Conservation (phyloP, 2,329 filamentous ascomycete species). For the Verticillium tricorpus region DNA sequence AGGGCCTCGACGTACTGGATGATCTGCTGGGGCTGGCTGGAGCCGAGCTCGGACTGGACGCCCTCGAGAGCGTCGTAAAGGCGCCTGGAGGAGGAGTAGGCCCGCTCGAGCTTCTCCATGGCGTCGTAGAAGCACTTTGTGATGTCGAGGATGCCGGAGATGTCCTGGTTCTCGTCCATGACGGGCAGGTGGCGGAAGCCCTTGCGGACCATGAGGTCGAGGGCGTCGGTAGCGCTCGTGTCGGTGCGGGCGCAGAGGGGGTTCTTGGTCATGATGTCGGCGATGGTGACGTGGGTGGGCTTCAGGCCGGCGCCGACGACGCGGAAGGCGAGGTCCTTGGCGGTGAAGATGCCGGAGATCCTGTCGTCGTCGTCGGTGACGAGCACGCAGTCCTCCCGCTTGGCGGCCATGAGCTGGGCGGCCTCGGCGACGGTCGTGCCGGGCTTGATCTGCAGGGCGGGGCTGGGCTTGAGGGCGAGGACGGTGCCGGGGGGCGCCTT, state of each 20-base stretch:
- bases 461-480: slow-evolving; percentile 89
- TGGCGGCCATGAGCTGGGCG: slow-evolving; percentile 97
- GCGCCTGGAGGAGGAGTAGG: slow-evolving; percentile 96
- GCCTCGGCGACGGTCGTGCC: slow-evolving; percentile 90
- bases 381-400: slow-evolving; percentile 94
- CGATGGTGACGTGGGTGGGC: slow-evolving; percentile 84
- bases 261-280: slow-evolving; percentile 99
- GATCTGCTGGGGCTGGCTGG: slow-evolving; percentile 95
- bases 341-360: slow-evolving; percentile 97
- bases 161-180: slow-evolving; percentile 99
- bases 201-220: slow-evolving; percentile 97
- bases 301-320: slow-evolving; percentile 90
- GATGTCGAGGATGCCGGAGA: slow-evolving; percentile 95
- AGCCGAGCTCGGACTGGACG: slow-evolving; percentile 93
- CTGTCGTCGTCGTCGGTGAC: slow-evolving; percentile 97
- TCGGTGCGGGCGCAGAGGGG: slow-evolving; percentile 95
- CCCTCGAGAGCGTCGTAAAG: slow-evolving; percentile 96
- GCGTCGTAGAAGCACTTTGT: slow-evolving; percentile 99
- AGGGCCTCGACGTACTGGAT: slow-evolving; percentile 98
- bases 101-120: slow-evolving; percentile 98
- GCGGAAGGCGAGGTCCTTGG: slow-evolving; percentile 95
- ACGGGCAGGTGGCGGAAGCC: slow-evolving; percentile 96
- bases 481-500: slow-evolving; percentile 96
- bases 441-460: slow-evolving; percentile 96
- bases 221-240: slow-evolving; percentile 93